Evolutionary conservation across 768 basidiomycete species (phyloP).

Genomic region (Russula foetens): DNA sequence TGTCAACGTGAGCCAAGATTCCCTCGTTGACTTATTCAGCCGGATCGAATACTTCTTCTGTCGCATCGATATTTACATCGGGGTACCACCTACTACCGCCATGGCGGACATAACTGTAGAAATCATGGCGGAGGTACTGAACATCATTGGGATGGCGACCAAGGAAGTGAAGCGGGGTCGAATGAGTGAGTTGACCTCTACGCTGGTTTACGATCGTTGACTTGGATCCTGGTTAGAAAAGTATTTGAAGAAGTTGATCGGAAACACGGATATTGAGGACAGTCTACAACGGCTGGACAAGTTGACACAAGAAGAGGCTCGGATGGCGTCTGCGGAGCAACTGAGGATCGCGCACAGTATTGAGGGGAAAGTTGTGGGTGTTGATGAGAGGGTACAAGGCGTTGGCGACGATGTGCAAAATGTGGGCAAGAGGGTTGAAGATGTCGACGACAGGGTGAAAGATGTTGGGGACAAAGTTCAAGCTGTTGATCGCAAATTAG

Average conservation of each 20-base stretch:
- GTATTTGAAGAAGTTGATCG: background rate
- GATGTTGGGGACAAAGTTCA: background rate
- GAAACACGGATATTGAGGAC: background rate
- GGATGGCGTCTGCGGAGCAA: background rate
- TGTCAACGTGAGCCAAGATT: background rate
- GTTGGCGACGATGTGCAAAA: background rate
- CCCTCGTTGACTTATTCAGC: background rate
- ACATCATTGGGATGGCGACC: background rate
- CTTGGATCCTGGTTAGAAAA: background rate
- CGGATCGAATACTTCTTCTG: background rate
- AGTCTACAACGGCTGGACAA: background rate
- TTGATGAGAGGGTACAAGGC: background rate
- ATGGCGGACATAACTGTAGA: background rate
- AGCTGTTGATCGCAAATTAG: background rate
- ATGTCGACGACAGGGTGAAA: background rate
- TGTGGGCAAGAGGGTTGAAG: background rate
- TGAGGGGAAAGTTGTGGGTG: background rate
- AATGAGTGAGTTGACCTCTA: background rate
- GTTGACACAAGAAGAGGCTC: background rate
- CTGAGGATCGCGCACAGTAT: background rate
- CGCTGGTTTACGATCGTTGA: too few species aligned
- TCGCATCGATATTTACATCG: background rate
- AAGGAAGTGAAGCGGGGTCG: background rate
- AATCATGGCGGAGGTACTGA: background rate
- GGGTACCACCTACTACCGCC: background rate